Percentiles rank a stretch among this genome's conserved stretches.
phyloP scores from a whole-genome alignment of 2,329 filamentous ascomycete species.

The Colletotrichum salicis region DNA sequence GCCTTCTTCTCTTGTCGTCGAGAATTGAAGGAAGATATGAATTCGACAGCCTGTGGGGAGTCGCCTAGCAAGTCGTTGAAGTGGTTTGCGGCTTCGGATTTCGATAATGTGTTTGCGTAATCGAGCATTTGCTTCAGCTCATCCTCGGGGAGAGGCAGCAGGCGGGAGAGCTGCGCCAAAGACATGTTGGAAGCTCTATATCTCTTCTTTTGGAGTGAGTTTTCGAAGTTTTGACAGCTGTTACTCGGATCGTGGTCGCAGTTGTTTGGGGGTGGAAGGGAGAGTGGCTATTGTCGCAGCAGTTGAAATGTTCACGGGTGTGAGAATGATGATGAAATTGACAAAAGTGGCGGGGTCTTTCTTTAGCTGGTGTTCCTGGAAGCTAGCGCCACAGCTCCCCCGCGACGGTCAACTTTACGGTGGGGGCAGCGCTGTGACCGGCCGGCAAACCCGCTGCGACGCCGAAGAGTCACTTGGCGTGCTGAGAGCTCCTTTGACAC shows the following conservation, averaged over 20 bases:
- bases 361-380: background rate
- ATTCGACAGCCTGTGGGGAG: slow-evolving; percentile 79
- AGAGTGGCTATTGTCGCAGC: background rate
- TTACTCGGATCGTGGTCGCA: background rate
- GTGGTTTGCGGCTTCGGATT: slow-evolving; percentile 81
- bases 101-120: slow-evolving; percentile 82
- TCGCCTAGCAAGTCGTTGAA: slow-evolving; percentile 90
- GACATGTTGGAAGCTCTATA: slow-evolving; percentile 55
- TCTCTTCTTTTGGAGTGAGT: background rate
- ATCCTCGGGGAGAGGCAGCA: slow-evolving; percentile 86
- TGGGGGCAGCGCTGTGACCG: slow-evolving; percentile 11
- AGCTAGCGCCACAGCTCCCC: slow-evolving; percentile 29
- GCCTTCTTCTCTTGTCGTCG: slow-evolving; percentile 55
- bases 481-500: background rate
- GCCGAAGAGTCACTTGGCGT: slow-evolving; percentile 24
- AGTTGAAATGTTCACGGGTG: background rate
- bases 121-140: slow-evolving; percentile 86
- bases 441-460: background rate
- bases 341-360: slow-evolving; percentile 3
- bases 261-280: background rate
- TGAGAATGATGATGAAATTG: slow-evolving; percentile 1
- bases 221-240: background rate
- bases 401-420: background rate
- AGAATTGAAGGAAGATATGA: slow-evolving; percentile 84
- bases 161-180: slow-evolving; percentile 75